These are phyloP conservation scores for Podila verticillata DNA, from an alignment of 192 early-diverging fungal species.

Conservation along the genomic window DNA sequence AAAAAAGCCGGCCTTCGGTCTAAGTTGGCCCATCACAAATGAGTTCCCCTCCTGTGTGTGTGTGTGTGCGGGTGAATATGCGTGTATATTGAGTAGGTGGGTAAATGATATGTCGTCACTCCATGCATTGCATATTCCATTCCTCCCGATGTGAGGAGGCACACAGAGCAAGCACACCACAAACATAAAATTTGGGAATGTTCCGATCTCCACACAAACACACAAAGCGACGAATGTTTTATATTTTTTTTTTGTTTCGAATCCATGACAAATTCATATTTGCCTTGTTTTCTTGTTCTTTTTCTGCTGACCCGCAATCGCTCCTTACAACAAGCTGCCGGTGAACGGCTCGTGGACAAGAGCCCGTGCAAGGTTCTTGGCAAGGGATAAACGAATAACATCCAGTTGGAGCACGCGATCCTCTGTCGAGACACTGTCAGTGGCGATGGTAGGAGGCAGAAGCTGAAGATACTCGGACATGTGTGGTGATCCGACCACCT, in stretches of 20 bases:
- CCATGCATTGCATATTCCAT: conserved; percentile 38
- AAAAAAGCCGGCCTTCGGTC: no score
- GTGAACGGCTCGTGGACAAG: conserved; percentile 22
- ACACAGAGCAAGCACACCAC: not conserved
- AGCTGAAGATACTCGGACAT: conserved; percentile 37
- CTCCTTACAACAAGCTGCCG: not conserved
- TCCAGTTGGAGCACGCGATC: conserved; percentile 30
- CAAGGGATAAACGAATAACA: conserved; percentile 30
- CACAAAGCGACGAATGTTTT: not conserved
- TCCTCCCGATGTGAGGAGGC: conserved; percentile 2
- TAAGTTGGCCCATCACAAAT: not conserved
- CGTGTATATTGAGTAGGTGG: not conserved
- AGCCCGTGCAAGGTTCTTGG: conserved; percentile 33
- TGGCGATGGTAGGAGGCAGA: conserved; percentile 17
- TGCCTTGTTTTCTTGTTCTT: no score
- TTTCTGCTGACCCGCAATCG: no score
- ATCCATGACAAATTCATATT: no score
- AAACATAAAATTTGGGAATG: not conserved
- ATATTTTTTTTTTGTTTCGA: not conserved
- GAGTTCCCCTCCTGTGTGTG: not conserved
- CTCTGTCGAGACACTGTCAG: conserved; percentile 1
- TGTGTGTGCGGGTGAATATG: not conserved
- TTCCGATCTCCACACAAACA: not conserved
- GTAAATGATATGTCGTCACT: conserved; percentile 1
- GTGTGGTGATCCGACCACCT: conserved; percentile 48